A percentile compares a stretch with the other conserved stretches of the same genome.
phyloP scores from a whole-genome alignment of 2,329 filamentous ascomycete genomes.

The Dothideomycetes sp. region DNA sequence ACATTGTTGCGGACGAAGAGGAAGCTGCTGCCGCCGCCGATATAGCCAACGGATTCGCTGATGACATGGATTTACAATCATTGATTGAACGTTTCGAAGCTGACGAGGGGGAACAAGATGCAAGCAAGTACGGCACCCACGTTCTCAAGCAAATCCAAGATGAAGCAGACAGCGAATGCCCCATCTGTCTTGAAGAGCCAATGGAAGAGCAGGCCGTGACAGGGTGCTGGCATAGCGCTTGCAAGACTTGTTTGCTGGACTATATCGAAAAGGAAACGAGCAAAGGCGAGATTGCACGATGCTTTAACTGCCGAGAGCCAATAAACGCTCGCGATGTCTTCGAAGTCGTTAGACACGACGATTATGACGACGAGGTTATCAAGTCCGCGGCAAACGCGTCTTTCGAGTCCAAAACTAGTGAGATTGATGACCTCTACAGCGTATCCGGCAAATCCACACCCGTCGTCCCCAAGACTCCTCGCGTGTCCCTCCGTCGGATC shows the following conservation, averaged over 20 bases:
- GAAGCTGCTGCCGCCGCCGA: constrained; percentile 70
- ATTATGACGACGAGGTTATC: constrained; percentile 27
- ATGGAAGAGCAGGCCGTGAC: constrained; percentile 94
- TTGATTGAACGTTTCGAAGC: constrained; percentile 73
- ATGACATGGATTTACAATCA: constrained; percentile 90
- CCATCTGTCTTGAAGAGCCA: constrained; percentile 87
- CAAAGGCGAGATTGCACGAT: constrained; percentile 64
- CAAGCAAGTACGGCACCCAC: constrained; percentile 72
- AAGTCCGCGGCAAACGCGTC: constrained; percentile 10
- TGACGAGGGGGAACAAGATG: constrained; percentile 44
- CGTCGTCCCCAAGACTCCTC: constrained; percentile 28
- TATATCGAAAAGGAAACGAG: constrained; percentile 81
- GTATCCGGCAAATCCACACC: constrained; percentile 10
- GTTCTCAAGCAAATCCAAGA: constrained; percentile 85
- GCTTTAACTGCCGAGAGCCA: constrained; percentile 80
- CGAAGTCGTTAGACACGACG: constrained; percentile 74
- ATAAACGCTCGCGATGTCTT: constrained; percentile 81
- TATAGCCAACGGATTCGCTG: constrained; percentile 67
- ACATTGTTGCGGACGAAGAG: constrained; percentile 77
- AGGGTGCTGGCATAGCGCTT: constrained; percentile 94
- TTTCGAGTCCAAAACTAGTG: constrained; percentile 3
- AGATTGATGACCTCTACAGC: constrained; percentile 24
- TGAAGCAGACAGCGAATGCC: constrained; percentile 80
- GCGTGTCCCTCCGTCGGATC: constrained; percentile 50
- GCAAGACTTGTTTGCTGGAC: constrained; percentile 81